Conservation (phyloP, 495 filamentous ascomycete genomes). For the Aspergillus nanangensis region DNA sequence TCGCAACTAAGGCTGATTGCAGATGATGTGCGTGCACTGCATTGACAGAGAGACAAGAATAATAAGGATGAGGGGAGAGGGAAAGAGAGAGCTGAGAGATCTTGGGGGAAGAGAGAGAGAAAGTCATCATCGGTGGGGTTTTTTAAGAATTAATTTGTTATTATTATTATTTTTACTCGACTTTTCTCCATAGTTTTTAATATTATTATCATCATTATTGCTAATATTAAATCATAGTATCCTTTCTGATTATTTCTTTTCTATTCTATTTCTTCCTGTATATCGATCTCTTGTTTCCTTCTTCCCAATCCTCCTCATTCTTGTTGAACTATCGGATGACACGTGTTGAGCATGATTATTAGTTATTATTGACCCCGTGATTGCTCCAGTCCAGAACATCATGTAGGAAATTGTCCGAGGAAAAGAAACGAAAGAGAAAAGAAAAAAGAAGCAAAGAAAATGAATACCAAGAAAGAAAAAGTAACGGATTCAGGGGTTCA, state of each 20-base stretch:
- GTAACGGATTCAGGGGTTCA: background rate
- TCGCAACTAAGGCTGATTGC: conserved; percentile 4
- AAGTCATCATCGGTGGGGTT: background rate
- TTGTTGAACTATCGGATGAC: background rate
- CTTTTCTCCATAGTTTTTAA: background rate
- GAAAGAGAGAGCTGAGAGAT: too few species aligned
- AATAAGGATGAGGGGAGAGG: background rate
- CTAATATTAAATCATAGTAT: background rate
- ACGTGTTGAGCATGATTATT: background rate
- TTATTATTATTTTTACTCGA: background rate
- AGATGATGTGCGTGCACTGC: conserved; percentile 19
- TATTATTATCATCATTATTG: background rate
- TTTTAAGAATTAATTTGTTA: too few species aligned
- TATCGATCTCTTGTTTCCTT: background rate
- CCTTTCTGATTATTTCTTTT: too few species aligned
- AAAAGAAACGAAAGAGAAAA: background rate
- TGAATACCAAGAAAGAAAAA: background rate
- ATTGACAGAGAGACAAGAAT: too few species aligned
- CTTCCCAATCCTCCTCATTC: background rate
- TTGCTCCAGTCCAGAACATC: too few species aligned
- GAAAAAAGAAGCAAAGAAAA: background rate
- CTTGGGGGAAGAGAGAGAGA: background rate
- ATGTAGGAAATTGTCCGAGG: conserved; percentile 1
- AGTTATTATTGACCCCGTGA: too few species aligned
- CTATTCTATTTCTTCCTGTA: too few species aligned